Evolutionary conservation across 2,329 filamentous ascomycete species (phyloP).

Genomic region (Epichloe bromicola): DNA sequence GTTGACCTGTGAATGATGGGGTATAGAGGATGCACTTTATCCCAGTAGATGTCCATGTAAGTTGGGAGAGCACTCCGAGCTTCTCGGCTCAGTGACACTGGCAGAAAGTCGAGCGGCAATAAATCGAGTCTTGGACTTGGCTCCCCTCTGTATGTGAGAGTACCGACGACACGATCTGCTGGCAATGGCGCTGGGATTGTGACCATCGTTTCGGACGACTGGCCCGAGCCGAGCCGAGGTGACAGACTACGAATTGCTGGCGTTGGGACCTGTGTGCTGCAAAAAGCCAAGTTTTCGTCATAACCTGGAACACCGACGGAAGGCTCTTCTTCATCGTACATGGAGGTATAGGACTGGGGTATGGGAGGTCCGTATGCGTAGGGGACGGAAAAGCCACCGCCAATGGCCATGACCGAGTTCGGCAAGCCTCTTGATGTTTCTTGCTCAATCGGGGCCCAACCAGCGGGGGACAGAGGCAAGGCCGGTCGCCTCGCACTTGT

Average conservation of each 20-base stretch:
- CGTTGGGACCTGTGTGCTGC: constrained; percentile 22
- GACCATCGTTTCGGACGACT: constrained; percentile 36
- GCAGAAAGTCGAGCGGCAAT: constrained; percentile 12
- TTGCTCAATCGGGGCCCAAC: constrained; percentile 22
- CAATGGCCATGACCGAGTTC: constrained; percentile 11
- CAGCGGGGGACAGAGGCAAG: constrained; percentile 12
- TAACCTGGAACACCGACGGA: constrained; percentile 22
- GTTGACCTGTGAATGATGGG: constrained; percentile 38
- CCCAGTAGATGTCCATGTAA: constrained; percentile 42
- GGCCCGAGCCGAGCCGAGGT: constrained; percentile 32
- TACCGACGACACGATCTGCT: constrained; percentile 18
- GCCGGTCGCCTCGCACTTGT: constrained; percentile 18
- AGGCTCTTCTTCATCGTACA: constrained; percentile 20
- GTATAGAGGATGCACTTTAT: constrained; percentile 32
- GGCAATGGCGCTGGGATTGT: constrained; percentile 28
- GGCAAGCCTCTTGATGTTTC: constrained; percentile 9
- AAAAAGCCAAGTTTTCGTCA: constrained; percentile 18
- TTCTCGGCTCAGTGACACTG: constrained; percentile 24
- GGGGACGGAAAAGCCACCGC: constrained; percentile 15
- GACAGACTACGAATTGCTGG: constrained; percentile 36
- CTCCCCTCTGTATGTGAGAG: constrained; percentile 26
- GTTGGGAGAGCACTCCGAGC: constrained; percentile 31
- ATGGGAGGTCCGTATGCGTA: constrained; percentile 17
- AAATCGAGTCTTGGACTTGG: constrained; percentile 27
- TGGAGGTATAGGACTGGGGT: constrained; percentile 19